Evolutionary conservation across 371 early-diverging fungal species (phyloP).

Genomic region (Choanephora cucurbitarum): DNA sequence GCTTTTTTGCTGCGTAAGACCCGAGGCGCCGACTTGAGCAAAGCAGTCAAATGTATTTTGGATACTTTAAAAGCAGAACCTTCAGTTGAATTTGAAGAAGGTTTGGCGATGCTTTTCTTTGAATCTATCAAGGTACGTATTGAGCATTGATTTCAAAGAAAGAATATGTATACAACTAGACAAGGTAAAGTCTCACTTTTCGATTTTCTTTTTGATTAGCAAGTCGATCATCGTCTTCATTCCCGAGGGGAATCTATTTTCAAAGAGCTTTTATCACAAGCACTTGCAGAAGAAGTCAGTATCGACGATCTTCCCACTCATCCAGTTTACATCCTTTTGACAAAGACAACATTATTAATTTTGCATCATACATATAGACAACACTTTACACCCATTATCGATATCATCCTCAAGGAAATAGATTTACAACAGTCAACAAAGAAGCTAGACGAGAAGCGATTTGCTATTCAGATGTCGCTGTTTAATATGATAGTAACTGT

Average conservation of each 20-base stretch:
- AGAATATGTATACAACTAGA: no score
- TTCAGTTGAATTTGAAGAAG: constrained; percentile 64
- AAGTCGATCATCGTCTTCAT: constrained; percentile 62
- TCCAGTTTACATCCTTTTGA: constrained; percentile 29
- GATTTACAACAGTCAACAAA: constrained; percentile 26
- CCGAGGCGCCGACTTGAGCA: constrained; percentile 55
- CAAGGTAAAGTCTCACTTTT: no score
- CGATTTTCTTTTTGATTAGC: constrained; percentile 20
- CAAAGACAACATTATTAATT: constrained; percentile 55
- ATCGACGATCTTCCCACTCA: constrained; percentile 24
- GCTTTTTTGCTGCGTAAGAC: constrained; percentile 86
- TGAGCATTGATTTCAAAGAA: no score
- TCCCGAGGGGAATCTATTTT: constrained; percentile 55
- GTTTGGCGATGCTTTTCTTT: constrained; percentile 77
- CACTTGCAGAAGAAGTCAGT: constrained; percentile 33
- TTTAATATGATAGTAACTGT: constrained; percentile 58
- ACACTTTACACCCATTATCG: constrained; percentile 52
- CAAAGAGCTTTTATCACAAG: constrained; percentile 50
- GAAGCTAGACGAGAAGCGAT: constrained; percentile 34
- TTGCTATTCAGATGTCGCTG: constrained; percentile 47
- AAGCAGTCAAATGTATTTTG: constrained; percentile 62
- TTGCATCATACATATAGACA: constrained; percentile 59
- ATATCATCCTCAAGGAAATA: constrained; percentile 50
- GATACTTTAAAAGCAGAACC: constrained; percentile 53
- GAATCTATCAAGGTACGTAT: constrained; percentile 72